Evolutionary conservation across 1,139 yeast genomes (phyloP).

Genomic region (Saccharomyces hybrid): DNA sequence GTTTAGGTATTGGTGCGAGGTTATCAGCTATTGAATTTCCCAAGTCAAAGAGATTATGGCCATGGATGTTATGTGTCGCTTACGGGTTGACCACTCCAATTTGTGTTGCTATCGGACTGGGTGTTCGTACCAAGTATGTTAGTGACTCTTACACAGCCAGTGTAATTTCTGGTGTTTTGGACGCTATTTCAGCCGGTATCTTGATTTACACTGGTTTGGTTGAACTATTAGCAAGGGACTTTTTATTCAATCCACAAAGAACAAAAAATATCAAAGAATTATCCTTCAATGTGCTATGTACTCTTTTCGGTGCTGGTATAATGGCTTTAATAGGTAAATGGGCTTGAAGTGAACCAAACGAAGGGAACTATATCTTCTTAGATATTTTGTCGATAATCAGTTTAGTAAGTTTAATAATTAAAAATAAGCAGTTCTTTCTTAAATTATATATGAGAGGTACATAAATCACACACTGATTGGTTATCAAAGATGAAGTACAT

Average conservation of each 20-base stretch:
- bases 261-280: constrained; percentile 38
- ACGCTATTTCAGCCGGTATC: constrained; percentile 79
- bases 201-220: constrained; percentile 79
- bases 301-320: constrained; percentile 57
- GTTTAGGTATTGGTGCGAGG: constrained; percentile 84
- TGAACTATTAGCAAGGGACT: constrained; percentile 85
- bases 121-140: constrained; percentile 62
- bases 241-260: constrained; percentile 57
- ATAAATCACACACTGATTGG: no score
- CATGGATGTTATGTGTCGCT: constrained; percentile 52
- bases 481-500: no score
- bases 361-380: no score
- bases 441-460: no score
- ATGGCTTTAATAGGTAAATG: constrained; percentile 86
- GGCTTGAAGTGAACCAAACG: constrained; percentile 48
- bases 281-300: constrained; percentile 31
- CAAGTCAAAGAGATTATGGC: constrained; percentile 39
- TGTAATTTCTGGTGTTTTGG: constrained; percentile 72
- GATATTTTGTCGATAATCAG: no score
- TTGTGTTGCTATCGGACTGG: constrained; percentile 79
- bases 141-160: constrained; percentile 61
- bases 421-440: no score
- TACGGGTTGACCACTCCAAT: constrained; percentile 74
- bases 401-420: no score
- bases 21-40: constrained; percentile 66